phyloP scores from a whole-genome alignment of 805 yeast species.

The Sungouiella thailandica region DNA sequence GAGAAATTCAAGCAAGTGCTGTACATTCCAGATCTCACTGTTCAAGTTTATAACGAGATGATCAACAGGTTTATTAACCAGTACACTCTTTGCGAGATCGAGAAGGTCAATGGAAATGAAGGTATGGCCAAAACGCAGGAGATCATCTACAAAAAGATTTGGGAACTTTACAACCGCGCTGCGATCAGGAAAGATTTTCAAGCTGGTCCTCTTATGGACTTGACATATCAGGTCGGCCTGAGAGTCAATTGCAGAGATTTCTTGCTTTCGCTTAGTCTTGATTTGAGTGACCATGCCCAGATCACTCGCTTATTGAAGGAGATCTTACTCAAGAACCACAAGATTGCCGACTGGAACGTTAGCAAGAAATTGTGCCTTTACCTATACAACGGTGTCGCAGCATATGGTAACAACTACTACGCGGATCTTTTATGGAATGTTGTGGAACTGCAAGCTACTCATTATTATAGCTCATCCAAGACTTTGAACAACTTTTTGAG shows the following conservation, averaged over 20 bases:
- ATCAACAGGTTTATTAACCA: constrained; percentile 21
- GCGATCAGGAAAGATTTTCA: constrained; percentile 35
- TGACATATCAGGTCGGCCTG: not conserved
- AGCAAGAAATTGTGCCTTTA: constrained; percentile 27
- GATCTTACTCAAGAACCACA: constrained; percentile 26
- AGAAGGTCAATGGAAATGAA: constrained; percentile 2
- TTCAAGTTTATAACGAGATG: constrained; percentile 25
- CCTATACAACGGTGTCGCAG: constrained; percentile 22
- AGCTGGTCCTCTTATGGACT: not conserved
- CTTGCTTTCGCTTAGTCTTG: constrained; percentile 28
- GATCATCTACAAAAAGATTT: constrained; percentile 15
- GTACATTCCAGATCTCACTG: constrained; percentile 33
- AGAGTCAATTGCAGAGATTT: constrained; percentile 21
- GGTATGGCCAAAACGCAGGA: constrained; percentile 10
- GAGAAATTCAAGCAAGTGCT: constrained; percentile 23
- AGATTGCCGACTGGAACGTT: constrained; percentile 23
- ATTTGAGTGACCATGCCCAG: constrained; percentile 29
- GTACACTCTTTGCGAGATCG: constrained; percentile 16
- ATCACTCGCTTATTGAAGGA: constrained; percentile 34
- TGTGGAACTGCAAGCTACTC: constrained; percentile 29
- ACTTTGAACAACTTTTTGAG: constrained; percentile 27
- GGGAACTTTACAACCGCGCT: constrained; percentile 30
- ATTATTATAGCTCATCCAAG: constrained; percentile 15
- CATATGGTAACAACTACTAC: constrained; percentile 20
- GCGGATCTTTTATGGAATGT: constrained; percentile 28